Conservation (phyloP, 768 basidiomycete species). For the Pilatotrama ljubarskyi region DNA sequence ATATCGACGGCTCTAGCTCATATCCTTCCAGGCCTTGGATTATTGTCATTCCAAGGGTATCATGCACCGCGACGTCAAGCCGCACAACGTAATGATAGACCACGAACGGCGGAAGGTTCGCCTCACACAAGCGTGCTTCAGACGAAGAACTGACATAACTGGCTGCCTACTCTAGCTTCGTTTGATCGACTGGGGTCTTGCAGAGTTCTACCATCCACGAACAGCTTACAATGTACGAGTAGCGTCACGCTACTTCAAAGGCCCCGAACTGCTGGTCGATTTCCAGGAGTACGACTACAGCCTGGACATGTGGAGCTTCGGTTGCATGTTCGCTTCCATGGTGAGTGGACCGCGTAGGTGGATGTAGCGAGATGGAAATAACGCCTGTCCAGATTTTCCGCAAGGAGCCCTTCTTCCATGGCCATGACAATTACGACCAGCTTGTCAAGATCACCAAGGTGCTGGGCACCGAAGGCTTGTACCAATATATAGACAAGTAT, state of each 20-base stretch:
- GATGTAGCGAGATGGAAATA: not conserved
- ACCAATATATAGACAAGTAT: conserved; percentile 91
- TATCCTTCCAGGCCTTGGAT: conserved; percentile 72
- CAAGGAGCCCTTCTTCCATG: conserved; percentile 99
- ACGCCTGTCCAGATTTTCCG: conserved; percentile 78
- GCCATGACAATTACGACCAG: conserved; percentile 98
- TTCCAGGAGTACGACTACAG: conserved; percentile 99
- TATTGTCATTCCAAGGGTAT: conserved; percentile 98
- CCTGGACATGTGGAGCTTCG: conserved; percentile 98
- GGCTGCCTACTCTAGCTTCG: conserved; percentile 57
- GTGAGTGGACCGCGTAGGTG: conserved; percentile 43
- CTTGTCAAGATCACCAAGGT: conserved; percentile 98
- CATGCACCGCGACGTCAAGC: conserved; percentile 98
- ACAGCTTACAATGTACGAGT: conserved; percentile 98
- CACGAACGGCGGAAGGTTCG: conserved; percentile 90
- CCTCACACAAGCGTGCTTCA: not conserved
- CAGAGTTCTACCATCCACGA: conserved; percentile 97
- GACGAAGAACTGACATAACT: not conserved
- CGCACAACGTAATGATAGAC: conserved; percentile 99
- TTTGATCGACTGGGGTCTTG: conserved; percentile 98
- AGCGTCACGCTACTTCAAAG: conserved; percentile 97
- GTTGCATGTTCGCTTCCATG: conserved; percentile 99
- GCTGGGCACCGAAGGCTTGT: conserved; percentile 93
- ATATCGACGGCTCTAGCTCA: not conserved
- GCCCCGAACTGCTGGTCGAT: conserved; percentile 93